Percentiles rank a stretch among this genome's conserved stretches.
These are phyloP conservation scores for Triticum turgidum DNA, from an alignment of 176 grass and related monocot species.

Conservation along the genomic window DNA sequence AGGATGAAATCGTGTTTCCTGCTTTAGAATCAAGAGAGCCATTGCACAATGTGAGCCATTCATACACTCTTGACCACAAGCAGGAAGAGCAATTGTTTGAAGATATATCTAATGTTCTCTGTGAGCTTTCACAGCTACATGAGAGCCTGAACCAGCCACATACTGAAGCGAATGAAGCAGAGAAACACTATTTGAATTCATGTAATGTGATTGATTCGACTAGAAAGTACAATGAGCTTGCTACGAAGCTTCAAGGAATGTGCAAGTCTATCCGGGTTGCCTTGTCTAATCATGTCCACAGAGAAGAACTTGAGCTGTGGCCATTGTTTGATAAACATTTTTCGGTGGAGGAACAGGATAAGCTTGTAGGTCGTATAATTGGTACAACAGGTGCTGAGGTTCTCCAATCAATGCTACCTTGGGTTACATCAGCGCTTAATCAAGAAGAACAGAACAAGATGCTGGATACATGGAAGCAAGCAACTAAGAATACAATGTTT, in stretches of 20 bases:
- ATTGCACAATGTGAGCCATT: constrained; percentile 97
- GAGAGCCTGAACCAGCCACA: constrained; percentile 37
- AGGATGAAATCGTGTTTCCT: constrained; percentile 98
- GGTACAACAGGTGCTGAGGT: constrained; percentile 96
- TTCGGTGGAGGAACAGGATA: constrained; percentile 94
- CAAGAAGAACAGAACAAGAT: constrained; percentile 97
- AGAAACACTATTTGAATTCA: constrained; percentile 14
- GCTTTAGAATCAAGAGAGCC: constrained; percentile 95
- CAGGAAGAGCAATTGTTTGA: constrained; percentile 96
- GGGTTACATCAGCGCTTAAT: constrained; percentile 89
- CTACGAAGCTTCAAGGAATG: constrained; percentile 95
- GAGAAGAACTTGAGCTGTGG: constrained; percentile 97
- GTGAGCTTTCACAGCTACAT: constrained; percentile 71
- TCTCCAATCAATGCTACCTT: constrained; percentile 95
- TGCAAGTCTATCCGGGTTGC: constrained; percentile 93
- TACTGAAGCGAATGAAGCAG: constrained; percentile 20
- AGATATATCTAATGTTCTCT: constrained; percentile 79
- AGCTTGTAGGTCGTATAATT: constrained; percentile 97
- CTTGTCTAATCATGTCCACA: constrained; percentile 85
- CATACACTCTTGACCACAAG: constrained; percentile 98
- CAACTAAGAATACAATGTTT: constrained; percentile 98
- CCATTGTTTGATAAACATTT: constrained; percentile 98
- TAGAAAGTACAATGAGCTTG: constrained; percentile 89
- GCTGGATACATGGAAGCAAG: constrained; percentile 93
- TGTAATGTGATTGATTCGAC: constrained; percentile 31